These are phyloP conservation scores for Nymphaea colorata DNA, from an alignment of 164 flowering plant species.

Conservation along the genomic window DNA sequence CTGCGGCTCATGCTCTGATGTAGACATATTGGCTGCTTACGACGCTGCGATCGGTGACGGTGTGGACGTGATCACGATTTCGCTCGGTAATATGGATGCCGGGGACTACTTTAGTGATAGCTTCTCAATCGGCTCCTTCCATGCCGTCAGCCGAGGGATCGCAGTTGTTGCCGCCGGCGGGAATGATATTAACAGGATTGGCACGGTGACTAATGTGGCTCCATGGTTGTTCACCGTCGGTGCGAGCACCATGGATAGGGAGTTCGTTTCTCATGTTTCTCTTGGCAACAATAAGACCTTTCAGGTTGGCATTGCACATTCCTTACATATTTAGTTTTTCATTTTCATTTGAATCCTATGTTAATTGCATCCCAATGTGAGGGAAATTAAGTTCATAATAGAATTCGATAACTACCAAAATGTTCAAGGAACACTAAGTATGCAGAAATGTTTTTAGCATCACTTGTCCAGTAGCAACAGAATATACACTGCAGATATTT, in stretches of 20 bases:
- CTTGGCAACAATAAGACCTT: conserved; percentile 29
- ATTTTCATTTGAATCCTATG: neutral
- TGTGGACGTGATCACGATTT: conserved; percentile 36
- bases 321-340: too few species aligned
- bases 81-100: conserved; percentile 30
- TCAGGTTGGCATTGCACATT: too few species aligned
- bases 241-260: conserved; percentile 57
- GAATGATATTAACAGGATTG: conserved; percentile 33
- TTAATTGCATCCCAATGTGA: neutral
- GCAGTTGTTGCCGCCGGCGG: conserved; percentile 52
- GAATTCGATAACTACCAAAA: neutral
- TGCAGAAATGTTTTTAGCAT: too few species aligned
- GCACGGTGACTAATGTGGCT: conserved; percentile 32
- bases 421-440: neutral
- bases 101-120: conserved; percentile 25
- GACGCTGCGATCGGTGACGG: conserved; percentile 51
- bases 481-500: neutral
- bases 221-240: conserved; percentile 70
- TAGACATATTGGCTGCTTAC: conserved; percentile 42
- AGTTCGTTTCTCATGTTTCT: conserved; percentile 22
- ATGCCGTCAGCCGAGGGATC: conserved; percentile 48
- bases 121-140: conserved; percentile 54
- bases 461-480: neutral
- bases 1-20: conserved; percentile 23
- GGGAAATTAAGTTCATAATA: neutral